These are phyloP conservation scores for Solanum hybrid DNA, from an alignment of 305 asterid genomes.

Conservation along the genomic window DNA sequence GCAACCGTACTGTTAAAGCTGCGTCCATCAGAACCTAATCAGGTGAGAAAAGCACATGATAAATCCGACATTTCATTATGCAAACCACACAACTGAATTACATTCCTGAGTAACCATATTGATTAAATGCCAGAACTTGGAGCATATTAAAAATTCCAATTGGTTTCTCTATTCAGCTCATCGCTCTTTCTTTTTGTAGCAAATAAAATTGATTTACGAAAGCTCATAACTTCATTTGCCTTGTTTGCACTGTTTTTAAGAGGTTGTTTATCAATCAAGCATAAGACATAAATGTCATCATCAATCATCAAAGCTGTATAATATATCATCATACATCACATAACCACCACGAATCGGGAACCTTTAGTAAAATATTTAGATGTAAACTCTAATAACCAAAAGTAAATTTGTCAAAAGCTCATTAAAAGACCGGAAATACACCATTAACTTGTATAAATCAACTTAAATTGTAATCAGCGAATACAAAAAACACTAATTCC, in stretches of 20 bases:
- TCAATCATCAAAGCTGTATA: neutral
- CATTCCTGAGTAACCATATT: neutral
- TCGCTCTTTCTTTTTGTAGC: neutral
- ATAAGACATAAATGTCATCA: neutral
- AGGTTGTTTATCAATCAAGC: neutral
- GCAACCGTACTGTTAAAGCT: slow-evolving; percentile 89
- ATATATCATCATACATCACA: neutral
- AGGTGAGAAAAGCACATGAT: slow-evolving; percentile 16
- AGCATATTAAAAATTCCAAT: neutral
- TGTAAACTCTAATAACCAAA: neutral
- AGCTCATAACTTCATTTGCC: neutral
- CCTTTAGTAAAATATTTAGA: neutral
- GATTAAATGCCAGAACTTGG: neutral
- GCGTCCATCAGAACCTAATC: slow-evolving; percentile 55
- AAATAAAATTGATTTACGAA: neutral
- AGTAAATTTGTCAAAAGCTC: neutral
- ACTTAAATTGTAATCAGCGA: neutral
- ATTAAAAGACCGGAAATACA: neutral
- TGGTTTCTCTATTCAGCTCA: neutral
- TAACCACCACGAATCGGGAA: neutral
- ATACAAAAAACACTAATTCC: neutral
- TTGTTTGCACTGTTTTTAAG: neutral
- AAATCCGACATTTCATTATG: neutral
- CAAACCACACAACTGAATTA: neutral
- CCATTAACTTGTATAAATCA: neutral